Conservation (phyloP, 2,329 filamentous ascomycete genomes). For the Ciborinia camelliae region DNA sequence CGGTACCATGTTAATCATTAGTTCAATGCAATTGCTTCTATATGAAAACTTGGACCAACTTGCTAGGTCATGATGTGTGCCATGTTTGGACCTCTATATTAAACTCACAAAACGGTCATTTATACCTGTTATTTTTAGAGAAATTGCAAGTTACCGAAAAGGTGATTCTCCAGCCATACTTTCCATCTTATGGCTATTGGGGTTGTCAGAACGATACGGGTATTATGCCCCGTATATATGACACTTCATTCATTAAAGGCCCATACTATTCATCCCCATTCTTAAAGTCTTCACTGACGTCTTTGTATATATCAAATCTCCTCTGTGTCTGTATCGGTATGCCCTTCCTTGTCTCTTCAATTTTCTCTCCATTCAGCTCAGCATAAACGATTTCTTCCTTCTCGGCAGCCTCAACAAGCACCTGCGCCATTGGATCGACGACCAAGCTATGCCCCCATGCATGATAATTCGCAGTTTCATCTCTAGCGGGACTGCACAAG, state of each 20-base stretch:
- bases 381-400: slow-evolving; percentile 71
- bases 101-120: not conserved
- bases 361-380: slow-evolving; percentile 63
- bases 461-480: slow-evolving; percentile 73
- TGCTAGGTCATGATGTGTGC: not conserved
- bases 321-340: slow-evolving; percentile 84
- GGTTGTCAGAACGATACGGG: not conserved
- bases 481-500: slow-evolving; percentile 85
- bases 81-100: not conserved
- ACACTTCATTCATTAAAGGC: not conserved
- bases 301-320: slow-evolving; percentile 92
- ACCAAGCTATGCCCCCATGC: slow-evolving; percentile 92
- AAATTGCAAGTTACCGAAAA: not conserved
- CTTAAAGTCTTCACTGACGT: slow-evolving; percentile 61
- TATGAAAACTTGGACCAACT: not conserved
- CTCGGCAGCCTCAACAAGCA: slow-evolving; percentile 78
- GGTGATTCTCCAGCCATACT: not conserved
- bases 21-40: not conserved
- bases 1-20: not conserved
- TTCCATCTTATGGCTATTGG: not conserved
- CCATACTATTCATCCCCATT: not conserved
- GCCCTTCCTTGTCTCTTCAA: slow-evolving; percentile 72
- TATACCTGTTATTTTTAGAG: not conserved
- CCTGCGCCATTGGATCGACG: slow-evolving; percentile 78
- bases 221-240: not conserved